These are phyloP conservation scores for Dioszegia crocea DNA, from an alignment of 768 basidiomycete genomes.

Conservation along the genomic window DNA sequence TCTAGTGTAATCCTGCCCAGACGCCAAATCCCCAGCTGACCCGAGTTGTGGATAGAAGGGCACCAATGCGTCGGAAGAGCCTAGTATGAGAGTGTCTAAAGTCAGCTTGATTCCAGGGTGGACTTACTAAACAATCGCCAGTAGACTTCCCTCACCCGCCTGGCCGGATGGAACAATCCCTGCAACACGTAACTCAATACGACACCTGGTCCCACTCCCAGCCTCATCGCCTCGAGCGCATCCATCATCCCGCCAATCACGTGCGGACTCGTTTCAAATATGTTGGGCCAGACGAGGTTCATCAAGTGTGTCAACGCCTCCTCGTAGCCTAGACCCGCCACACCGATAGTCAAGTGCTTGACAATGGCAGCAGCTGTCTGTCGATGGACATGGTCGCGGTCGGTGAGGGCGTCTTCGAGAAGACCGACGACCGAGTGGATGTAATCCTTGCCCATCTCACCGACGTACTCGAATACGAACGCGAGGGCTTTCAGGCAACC, in stretches of 20 bases:
- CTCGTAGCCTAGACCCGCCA: slow-evolving; percentile 94
- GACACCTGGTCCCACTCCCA: slow-evolving; percentile 89
- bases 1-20: slow-evolving; percentile 44
- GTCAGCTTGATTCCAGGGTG: slow-evolving; percentile 13
- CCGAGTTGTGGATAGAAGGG: slow-evolving; percentile 91
- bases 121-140: slow-evolving; percentile 93
- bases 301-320: slow-evolving; percentile 96
- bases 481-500: slow-evolving; percentile 97
- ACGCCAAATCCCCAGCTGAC: slow-evolving; percentile 68
- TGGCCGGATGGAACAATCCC: slow-evolving; percentile 93
- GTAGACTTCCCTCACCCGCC: slow-evolving; percentile 96
- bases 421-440: slow-evolving; percentile 95
- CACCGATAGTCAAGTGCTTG: slow-evolving; percentile 93
- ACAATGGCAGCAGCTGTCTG: slow-evolving; percentile 98
- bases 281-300: slow-evolving; percentile 99
- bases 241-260: slow-evolving; percentile 98
- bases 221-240: slow-evolving; percentile 93
- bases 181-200: slow-evolving; percentile 87
- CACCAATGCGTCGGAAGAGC: slow-evolving; percentile 83
- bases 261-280: slow-evolving; percentile 96
- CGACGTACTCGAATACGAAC: slow-evolving; percentile 99
- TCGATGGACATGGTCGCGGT: slow-evolving; percentile 95
- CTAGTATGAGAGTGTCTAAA: slow-evolving; percentile 64
- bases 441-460: slow-evolving; percentile 91
- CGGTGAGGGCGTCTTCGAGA: slow-evolving; percentile 96